phyloP scores from a whole-genome alignment of 306 rosid genomes.

The Cucurbita argyrosperma region DNA sequence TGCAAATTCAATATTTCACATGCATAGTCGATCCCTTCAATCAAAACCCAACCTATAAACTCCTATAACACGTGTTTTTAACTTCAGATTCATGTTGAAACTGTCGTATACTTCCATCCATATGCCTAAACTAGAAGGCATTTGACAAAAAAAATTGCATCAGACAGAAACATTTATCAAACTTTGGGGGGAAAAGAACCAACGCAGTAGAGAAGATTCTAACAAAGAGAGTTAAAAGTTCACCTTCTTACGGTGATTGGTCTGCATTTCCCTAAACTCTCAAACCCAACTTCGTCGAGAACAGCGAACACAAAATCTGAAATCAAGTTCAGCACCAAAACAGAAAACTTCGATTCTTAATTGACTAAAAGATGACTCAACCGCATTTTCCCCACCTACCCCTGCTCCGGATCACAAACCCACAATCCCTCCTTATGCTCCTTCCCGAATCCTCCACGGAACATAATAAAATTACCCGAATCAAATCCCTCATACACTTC shows the following conservation, averaged over 20 bases:
- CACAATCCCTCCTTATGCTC: conserved; percentile 51
- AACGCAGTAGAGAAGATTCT: background rate
- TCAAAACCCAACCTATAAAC: background rate
- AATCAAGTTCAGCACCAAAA: conserved; percentile 27
- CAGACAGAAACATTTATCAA: background rate
- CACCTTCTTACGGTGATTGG: conserved; percentile 73
- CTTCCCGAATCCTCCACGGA: conserved; percentile 34
- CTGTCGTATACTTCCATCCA: background rate
- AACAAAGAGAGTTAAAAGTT: background rate
- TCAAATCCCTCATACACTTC: conserved; percentile 64
- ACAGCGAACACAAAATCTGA: background rate
- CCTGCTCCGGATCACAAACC: conserved; percentile 77
- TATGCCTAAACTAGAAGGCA: background rate
- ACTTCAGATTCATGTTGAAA: background rate
- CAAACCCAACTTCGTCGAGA: conserved; percentile 21
- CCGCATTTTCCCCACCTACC: conserved; percentile 97
- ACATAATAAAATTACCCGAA: conserved; percentile 33
- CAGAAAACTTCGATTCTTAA: conserved; percentile 11
- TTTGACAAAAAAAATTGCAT: background rate
- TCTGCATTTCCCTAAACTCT: conserved; percentile 51
- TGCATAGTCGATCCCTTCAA: background rate
- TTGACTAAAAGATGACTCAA: conserved; percentile 16
- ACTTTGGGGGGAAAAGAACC: background rate
- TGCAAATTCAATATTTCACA: background rate
- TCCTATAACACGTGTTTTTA: background rate